Percentiles rank a stretch among this genome's conserved stretches.
These are phyloP conservation scores for Starmerella apis DNA, from an alignment of 805 yeast species.

Conservation along the genomic window DNA sequence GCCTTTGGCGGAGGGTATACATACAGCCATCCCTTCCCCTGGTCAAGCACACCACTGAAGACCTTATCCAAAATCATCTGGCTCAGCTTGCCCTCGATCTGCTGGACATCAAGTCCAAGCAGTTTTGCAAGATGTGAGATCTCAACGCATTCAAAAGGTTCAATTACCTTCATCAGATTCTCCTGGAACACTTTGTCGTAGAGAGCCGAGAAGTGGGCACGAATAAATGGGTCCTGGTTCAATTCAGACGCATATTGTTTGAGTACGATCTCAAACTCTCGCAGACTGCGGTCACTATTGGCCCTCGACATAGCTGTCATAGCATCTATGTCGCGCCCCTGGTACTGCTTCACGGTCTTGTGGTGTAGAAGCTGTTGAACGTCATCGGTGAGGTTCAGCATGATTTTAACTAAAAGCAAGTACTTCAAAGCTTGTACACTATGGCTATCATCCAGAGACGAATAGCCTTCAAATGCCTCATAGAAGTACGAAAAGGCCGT, in stretches of 20 bases:
- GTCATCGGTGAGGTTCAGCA: slow-evolving; percentile 81
- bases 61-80: slow-evolving; percentile 95
- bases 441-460: slow-evolving; percentile 43
- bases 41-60: slow-evolving; percentile 94
- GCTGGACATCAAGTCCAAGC: slow-evolving; percentile 76
- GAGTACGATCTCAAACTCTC: slow-evolving; percentile 81
- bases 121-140: slow-evolving; percentile 75
- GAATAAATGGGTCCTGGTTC: slow-evolving; percentile 74
- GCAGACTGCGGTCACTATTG: slow-evolving; percentile 76
- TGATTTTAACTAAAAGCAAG: slow-evolving; percentile 84
- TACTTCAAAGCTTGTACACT: slow-evolving; percentile 78
- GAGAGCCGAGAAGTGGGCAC: slow-evolving; percentile 82
- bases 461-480: slow-evolving; percentile 87
- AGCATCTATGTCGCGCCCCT: slow-evolving; percentile 82
- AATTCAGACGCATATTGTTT: slow-evolving; percentile 57
- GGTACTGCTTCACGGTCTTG: slow-evolving; percentile 62
- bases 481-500: slow-evolving; percentile 92
- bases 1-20: slow-evolving; percentile 80
- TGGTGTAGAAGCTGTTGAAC: slow-evolving; percentile 66
- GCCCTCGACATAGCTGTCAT: slow-evolving; percentile 90
- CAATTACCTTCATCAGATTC: slow-evolving; percentile 85
- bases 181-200: slow-evolving; percentile 90
- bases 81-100: slow-evolving; percentile 86
- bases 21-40: slow-evolving; percentile 95
- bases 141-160: slow-evolving; percentile 95